phyloP scores from a whole-genome alignment of 208 protist species.

The Acanthamoeba royreba region DNA sequence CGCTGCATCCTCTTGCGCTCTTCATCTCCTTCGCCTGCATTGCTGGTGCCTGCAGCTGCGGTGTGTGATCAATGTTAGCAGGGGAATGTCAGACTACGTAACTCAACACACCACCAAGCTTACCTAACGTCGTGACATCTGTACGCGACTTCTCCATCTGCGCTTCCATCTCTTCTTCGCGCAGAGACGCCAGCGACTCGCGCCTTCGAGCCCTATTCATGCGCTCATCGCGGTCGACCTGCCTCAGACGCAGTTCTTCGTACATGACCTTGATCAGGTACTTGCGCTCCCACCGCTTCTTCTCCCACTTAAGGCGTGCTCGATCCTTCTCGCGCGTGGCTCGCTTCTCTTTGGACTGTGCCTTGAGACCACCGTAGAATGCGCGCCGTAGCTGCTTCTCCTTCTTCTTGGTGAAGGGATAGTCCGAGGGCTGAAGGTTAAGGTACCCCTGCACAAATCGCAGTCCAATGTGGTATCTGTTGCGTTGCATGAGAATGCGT shows the following conservation, averaged over 20 bases:
- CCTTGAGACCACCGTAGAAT: background rate
- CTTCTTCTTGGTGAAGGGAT: background rate
- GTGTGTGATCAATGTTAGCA: too few relatives aligned
- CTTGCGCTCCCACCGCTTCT: constrained; percentile 9
- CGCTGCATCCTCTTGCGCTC: background rate
- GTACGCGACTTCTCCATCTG: background rate
- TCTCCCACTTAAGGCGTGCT: background rate
- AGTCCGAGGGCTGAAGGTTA: background rate
- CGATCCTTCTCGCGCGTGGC: background rate
- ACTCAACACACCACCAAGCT: too few relatives aligned
- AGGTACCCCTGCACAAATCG: background rate
- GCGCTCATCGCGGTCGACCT: background rate
- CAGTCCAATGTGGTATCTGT: background rate
- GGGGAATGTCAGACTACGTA: too few relatives aligned
- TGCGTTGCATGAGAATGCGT: too few relatives aligned
- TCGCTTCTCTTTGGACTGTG: background rate
- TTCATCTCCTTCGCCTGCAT: too few relatives aligned
- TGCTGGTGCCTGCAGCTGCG: too few relatives aligned
- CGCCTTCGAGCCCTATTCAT: background rate
- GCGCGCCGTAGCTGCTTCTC: background rate
- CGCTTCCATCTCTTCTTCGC: background rate
- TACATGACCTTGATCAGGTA: background rate
- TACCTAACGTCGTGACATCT: too few relatives aligned
- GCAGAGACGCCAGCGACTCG: background rate
- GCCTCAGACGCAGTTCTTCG: background rate